A percentile compares a stretch with the other conserved stretches of the same genome.
Evolutionary conservation across 345 rosid genomes (phyloP).

Genomic region (Erucastrum elatum): DNA sequence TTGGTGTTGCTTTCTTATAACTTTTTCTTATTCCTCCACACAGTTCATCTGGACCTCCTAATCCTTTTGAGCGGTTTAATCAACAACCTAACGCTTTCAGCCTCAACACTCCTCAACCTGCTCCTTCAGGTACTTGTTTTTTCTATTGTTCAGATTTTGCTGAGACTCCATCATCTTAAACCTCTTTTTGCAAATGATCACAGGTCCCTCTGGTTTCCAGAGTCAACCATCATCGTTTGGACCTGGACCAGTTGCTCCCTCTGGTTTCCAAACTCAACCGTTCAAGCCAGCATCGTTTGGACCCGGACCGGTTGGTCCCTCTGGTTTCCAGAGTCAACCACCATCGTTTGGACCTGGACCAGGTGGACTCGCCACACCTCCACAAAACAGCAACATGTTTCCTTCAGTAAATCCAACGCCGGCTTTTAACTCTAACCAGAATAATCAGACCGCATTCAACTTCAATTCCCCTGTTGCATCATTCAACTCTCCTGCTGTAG

Average conservation of each 20-base stretch:
- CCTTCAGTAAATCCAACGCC: conserved; percentile 17
- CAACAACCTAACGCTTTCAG: conserved; percentile 44
- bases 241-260: conserved; percentile 15
- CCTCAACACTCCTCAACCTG: conserved; percentile 32
- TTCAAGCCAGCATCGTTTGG: conserved; percentile 39
- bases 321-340: conserved; percentile 32
- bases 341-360: conserved; percentile 41
- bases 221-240: conserved; percentile 33
- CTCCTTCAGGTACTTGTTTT: conserved; percentile 37
- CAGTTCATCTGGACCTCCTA: conserved; percentile 50
- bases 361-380: conserved; percentile 16
- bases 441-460: conserved; percentile 27
- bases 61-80: conserved; percentile 43
- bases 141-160: not conserved
- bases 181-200: conserved; percentile 23
- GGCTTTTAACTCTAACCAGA: conserved; percentile 24
- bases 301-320: conserved; percentile 22
- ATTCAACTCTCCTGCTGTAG: conserved; percentile 20
- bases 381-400: conserved; percentile 34
- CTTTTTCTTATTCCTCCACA: conserved; percentile 39
- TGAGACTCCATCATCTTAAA: conserved; percentile 10
- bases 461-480: conserved; percentile 25
- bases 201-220: conserved; percentile 31
- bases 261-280: conserved; percentile 17
- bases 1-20: not conserved